Evolutionary conservation across 2,329 filamentous ascomycete genomes (phyloP).

Genomic region (Apiospora kogelbergensis): DNA sequence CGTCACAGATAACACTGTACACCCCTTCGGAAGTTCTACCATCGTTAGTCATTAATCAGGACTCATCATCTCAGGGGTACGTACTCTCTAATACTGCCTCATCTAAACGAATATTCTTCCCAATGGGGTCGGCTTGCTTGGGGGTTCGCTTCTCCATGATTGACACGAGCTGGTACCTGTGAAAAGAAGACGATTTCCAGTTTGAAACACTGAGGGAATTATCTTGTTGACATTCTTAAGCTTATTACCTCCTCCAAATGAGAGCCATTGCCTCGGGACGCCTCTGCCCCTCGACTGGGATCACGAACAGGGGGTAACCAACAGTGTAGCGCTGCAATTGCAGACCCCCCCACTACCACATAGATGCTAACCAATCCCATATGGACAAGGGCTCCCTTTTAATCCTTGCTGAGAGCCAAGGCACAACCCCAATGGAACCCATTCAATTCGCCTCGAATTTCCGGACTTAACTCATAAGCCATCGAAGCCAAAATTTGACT

Average conservation of each 20-base stretch:
- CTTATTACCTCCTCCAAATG: too few species aligned
- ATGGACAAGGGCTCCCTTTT: too few species aligned
- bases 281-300: too few species aligned
- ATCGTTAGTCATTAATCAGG: neutral
- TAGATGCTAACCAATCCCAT: too few species aligned
- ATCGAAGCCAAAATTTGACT: conserved; percentile 32
- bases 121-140: neutral
- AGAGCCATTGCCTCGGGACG: too few species aligned
- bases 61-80: neutral
- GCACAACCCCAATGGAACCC: too few species aligned
- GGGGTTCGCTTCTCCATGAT: conserved; percentile 6
- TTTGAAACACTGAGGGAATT: neutral
- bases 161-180: too few species aligned
- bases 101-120: conserved; percentile 8
- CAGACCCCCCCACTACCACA: too few species aligned
- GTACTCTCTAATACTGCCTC: neutral
- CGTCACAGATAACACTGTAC: neutral
- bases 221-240: neutral
- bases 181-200: too few species aligned
- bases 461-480: conserved; percentile 27
- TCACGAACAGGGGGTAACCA: too few species aligned
- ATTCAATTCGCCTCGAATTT: too few species aligned
- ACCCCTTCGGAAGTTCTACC: neutral
- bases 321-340: too few species aligned
- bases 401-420: conserved; percentile 14